Base-by-base conservation (phyloP, 2,329 filamentous ascomycete species). In the Fusarium camptoceras region DNA sequence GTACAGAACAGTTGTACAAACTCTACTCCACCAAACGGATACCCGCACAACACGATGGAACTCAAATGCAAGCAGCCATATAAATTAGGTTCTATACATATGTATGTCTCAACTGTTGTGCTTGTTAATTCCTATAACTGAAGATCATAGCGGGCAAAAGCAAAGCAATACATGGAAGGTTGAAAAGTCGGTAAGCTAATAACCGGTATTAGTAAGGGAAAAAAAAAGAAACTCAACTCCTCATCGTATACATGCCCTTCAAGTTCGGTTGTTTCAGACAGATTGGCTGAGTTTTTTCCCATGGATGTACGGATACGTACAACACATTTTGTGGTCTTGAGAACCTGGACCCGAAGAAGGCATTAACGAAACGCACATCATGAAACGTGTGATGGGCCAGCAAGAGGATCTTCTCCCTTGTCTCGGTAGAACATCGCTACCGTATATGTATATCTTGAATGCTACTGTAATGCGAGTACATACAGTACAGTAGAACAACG, bases 191-290 rank as follows among this genome's bases (percentile, higher is more conserved):
- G 64, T 63, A 71, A 55, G 54, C 43, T 53, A 37, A 37, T 12
- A n/a, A 41, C 20, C 41, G 11, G 47, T 22, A 49, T 10, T 43
- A 43, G 37, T 31, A 41, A 8, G 20, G 22, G 16, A 41, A 20
- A 22, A 12, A 39, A 49, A 27, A n/a, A 27, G 37, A 28, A 53
- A n/a, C 6, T 22, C 10, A 37, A 37, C 34, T 37, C 34, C 34
- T 37, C 34, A 37, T 47, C 28, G 43, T 66, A 44, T 34, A 55
- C 34, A 4, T 63, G 37, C 53, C 53, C 51, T 66, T 46, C 62
- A 51, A 47, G 63, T 65, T 65, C 65, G 62, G 68, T 68, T 75
- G 73, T 75, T 75, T 75, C 71, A 75, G 56, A 64, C 66, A 74
- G 51, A 70, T 60, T 73, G 61, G 25, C 59, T 72, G 49, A 34